Conservation (phyloP, 306 rosid species). For the Senna tora region DNA sequence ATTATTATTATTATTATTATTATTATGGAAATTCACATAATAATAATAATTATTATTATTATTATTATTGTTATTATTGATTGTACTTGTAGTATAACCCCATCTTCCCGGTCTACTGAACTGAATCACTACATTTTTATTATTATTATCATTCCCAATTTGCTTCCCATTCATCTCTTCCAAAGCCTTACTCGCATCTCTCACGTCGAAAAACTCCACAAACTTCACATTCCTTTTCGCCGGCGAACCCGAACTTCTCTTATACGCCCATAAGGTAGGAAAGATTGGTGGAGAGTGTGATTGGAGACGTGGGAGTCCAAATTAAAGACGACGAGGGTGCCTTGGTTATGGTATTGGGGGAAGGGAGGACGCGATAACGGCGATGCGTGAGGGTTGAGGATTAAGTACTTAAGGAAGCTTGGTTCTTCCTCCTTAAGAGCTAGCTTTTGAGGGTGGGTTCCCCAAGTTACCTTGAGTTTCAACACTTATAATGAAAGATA, state of each 20-base stretch:
- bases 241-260: constrained; percentile 76
- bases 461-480: too few relatives aligned
- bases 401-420: too few relatives aligned
- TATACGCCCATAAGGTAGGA: constrained; percentile 64
- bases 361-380: not conserved
- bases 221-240: constrained; percentile 68
- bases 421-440: too few relatives aligned
- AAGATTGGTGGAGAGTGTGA: constrained; percentile 41
- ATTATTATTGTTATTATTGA: too few relatives aligned
- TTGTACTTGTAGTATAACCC: too few relatives aligned
- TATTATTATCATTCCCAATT: too few relatives aligned
- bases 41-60: too few relatives aligned
- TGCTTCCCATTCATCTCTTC: constrained; percentile 71
- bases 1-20: too few relatives aligned
- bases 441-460: too few relatives aligned
- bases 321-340: constrained; percentile 74
- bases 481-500: too few relatives aligned
- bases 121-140: constrained; percentile 55
- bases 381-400: constrained; percentile 42
- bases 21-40: too few relatives aligned
- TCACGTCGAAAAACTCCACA: constrained; percentile 74
- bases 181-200: constrained; percentile 75
- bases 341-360: constrained; percentile 66
- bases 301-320: constrained; percentile 52
- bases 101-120: constrained; percentile 77